Base-by-base conservation (phyloP, 352 stramenopile species). In the Pythium chondricola region DNA sequence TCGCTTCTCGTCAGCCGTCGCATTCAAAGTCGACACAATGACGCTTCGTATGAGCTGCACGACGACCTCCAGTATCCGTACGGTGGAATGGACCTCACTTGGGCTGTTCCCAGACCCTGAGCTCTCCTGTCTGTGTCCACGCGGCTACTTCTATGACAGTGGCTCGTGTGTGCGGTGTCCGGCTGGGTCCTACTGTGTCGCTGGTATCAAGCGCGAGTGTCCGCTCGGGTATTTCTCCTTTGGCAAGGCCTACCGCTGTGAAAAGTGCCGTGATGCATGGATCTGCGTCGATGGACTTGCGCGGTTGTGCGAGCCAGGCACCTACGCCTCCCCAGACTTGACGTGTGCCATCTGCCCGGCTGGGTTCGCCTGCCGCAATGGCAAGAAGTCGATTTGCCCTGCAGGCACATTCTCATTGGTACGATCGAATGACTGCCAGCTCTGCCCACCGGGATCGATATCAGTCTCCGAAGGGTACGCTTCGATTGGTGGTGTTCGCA, bases 351-450 rank as follows among this genome's bases (percentile, higher is more conserved):
- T 63, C 16, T 86, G 74, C n/a, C 70, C 72, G 6, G 60, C 53
- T 6, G 74, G 74, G 11, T 83, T 62, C 21, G 58, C 71, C 3
- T 86, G 74, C 38, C 69, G 69, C n/a, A 86, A 86, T 24, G 72
- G 71, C 22, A 78, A 77, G 57, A 68, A 67, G 36, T 30, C 17
- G 4, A 48, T 65, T 17, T 86, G 72, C 36, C 63, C 63, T 2
- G 35, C 47, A 3, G 72, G 74, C 0, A 74, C 49, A 1, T 87
- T 85, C 38, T 81, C 74, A 10, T 57, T 50, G 2, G 33, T 40
- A 8, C 53, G 67, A 4, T 60, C 72, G 6, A 75, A 65, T 37
- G 61, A 82, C 41, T 87, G 74, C 31, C 48, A 72, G 33, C 77
- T 54, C 38, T 87, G 74, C 44, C 74, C 72, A 8, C 74, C 74